A percentile compares a stretch with the other conserved stretches of the same genome.
phyloP scores from a whole-genome alignment of 106 monocot genomes.

The Allium sativum region DNA sequence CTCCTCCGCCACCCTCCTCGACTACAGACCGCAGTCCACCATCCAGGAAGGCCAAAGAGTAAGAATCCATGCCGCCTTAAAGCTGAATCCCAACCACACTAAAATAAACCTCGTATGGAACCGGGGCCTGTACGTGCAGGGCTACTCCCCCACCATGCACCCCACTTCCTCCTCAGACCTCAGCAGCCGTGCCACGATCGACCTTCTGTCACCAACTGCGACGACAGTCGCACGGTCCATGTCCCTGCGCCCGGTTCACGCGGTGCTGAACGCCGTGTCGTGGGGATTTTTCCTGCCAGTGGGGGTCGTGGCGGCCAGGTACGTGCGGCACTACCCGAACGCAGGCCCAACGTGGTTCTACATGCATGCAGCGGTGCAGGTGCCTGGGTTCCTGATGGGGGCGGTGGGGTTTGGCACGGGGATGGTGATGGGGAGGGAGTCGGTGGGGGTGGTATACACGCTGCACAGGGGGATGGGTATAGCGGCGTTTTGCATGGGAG shows the following conservation, averaged over 20 bases:
- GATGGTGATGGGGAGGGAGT: constrained; percentile 36
- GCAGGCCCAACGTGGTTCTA: constrained; percentile 75
- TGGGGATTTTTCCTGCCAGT: constrained; percentile 68
- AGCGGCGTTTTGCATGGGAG: constrained; percentile 35
- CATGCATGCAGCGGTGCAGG: constrained; percentile 50
- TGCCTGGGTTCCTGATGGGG: constrained; percentile 41
- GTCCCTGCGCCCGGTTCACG: constrained; percentile 37
- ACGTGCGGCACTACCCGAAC: constrained; percentile 44
- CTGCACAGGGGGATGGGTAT: constrained; percentile 54
- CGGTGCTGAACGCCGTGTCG: constrained; percentile 37
- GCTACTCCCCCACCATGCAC: constrained; percentile 88
- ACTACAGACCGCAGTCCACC: not conserved
- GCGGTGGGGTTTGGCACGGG: constrained; percentile 42
- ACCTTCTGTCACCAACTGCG: constrained; percentile 40
- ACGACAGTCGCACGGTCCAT: constrained; percentile 7
- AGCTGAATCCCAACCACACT: constrained; percentile 44
- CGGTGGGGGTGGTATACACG: constrained; percentile 35
- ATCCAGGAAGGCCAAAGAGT: constrained; percentile 19
- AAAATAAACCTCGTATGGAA: constrained; percentile 76
- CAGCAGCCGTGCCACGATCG: constrained; percentile 45
- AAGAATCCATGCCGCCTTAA: constrained; percentile 38
- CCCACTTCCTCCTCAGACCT: constrained; percentile 49
- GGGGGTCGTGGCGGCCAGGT: constrained; percentile 52
- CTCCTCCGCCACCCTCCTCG: constrained; percentile 13
- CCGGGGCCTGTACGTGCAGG: constrained; percentile 75